Conservation (phyloP, 208 protist species). For the Trypanosoma melophagium region DNA sequence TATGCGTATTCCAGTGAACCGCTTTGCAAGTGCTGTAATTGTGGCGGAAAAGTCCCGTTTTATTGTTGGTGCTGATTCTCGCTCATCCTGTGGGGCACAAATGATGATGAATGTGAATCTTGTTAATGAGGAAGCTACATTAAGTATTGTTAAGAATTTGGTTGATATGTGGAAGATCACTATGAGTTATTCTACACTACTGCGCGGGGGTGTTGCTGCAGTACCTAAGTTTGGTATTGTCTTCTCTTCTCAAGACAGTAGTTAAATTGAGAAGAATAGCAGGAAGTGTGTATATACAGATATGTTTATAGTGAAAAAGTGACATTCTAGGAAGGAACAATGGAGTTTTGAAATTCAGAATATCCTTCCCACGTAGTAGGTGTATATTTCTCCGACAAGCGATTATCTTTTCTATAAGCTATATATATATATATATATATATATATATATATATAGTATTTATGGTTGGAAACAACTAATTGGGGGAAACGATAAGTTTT, state of each 20-base stretch:
- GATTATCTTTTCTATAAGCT: no score
- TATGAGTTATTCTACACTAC: constrained; percentile 35
- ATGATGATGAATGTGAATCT: constrained; percentile 64
- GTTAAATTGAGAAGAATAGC: constrained; percentile 4
- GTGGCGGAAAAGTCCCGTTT: constrained; percentile 52
- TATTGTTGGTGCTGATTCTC: constrained; percentile 55
- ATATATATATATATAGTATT: no score
- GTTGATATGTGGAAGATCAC: constrained; percentile 64
- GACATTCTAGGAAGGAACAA: no score
- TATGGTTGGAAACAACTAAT: no score
- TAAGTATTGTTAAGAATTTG: constrained; percentile 51
- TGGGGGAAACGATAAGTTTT: no score
- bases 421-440: no score
- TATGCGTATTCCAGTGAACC: constrained; percentile 50
- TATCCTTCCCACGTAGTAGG: no score
- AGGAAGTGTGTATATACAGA: no score
- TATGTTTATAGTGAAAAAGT: no score
- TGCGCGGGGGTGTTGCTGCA: not conserved
- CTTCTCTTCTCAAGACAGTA: constrained; percentile 41
- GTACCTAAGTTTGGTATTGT: constrained; percentile 44
- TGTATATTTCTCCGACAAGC: no score
- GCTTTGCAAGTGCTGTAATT: constrained; percentile 43
- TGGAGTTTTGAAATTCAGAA: no score
- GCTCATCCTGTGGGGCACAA: constrained; percentile 53
- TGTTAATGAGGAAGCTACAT: constrained; percentile 36